phyloP scores from a whole-genome alignment of 2,329 filamentous ascomycete species.

The Phialophora verrucosa region DNA sequence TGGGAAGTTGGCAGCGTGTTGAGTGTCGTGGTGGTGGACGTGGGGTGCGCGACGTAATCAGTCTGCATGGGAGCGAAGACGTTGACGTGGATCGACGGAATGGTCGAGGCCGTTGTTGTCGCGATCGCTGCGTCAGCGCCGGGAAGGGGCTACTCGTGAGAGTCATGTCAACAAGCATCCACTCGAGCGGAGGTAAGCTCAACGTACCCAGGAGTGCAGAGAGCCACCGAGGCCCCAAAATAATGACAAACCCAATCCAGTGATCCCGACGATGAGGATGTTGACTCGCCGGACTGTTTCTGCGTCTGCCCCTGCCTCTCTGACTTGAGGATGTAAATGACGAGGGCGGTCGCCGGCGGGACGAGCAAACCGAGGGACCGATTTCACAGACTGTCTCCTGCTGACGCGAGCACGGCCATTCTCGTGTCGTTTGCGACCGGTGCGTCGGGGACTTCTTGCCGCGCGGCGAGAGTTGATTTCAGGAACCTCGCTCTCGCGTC shows the following conservation, averaged over 20 bases:
- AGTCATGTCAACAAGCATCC: neutral
- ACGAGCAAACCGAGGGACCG: too few species aligned
- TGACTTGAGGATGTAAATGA: neutral
- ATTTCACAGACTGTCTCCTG: neutral
- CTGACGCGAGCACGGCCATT: neutral
- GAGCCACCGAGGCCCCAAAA: neutral
- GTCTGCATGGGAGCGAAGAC: slow-evolving; percentile 7
- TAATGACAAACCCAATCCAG: neutral
- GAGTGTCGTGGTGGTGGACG: neutral
- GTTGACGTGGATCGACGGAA: neutral
- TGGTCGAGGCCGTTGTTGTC: neutral
- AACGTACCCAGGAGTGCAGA: neutral
- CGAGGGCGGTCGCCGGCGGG: neutral
- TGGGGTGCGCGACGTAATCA: neutral
- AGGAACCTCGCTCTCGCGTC: neutral
- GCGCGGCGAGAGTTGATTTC: neutral
- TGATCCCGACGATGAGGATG: neutral
- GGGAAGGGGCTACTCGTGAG: neutral
- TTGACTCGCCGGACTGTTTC: neutral
- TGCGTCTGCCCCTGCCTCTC: neutral
- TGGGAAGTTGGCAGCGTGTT: neutral
- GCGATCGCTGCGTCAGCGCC: neutral
- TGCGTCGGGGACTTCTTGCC: neutral
- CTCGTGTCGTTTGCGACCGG: neutral
- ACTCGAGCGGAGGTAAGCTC: neutral